A percentile compares a stretch with the other conserved stretches of the same genome.
phyloP scores from a whole-genome alignment of 441 rosid species.

The Adansonia madagascariensis region DNA sequence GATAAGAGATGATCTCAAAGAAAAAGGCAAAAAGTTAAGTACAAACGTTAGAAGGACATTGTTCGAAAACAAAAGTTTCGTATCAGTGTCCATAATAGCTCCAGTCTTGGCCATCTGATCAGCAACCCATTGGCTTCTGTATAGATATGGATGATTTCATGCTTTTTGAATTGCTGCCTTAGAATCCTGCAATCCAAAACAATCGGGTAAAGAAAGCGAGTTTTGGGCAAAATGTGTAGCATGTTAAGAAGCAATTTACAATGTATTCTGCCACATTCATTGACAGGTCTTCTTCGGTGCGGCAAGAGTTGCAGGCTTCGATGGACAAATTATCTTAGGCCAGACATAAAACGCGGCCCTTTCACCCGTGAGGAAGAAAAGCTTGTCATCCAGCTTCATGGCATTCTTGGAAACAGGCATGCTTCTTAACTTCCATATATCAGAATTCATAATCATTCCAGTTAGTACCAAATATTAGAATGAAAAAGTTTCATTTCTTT shows the following conservation, averaged over 20 bases:
- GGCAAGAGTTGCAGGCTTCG: conserved; percentile 58
- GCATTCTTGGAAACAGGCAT: conserved; percentile 70
- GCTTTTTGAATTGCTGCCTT: no score
- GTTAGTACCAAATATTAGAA: not conserved
- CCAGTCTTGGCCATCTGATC: not conserved
- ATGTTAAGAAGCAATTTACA: no score
- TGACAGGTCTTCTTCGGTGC: conserved; percentile 61
- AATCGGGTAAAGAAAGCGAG: no score
- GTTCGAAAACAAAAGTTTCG: no score
- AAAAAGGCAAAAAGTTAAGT: no score
- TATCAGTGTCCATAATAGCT: no score
- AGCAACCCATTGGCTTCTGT: not conserved
- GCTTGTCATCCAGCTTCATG: conserved; percentile 67
- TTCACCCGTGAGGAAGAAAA: conserved; percentile 67
- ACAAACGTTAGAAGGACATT: no score
- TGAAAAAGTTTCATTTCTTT: not conserved
- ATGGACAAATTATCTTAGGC: not conserved
- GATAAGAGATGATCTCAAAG: no score
- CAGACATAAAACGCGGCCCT: conserved; percentile 48
- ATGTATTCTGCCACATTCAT: not conserved
- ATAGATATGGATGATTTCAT: no score
- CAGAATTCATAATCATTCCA: not conserved
- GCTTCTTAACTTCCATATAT: not conserved
- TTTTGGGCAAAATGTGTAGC: no score
- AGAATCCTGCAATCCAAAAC: no score